Evolutionary conservation across 108 stramenopile genomes (phyloP).

Genomic region (Aurantiochytrium sp.): DNA sequence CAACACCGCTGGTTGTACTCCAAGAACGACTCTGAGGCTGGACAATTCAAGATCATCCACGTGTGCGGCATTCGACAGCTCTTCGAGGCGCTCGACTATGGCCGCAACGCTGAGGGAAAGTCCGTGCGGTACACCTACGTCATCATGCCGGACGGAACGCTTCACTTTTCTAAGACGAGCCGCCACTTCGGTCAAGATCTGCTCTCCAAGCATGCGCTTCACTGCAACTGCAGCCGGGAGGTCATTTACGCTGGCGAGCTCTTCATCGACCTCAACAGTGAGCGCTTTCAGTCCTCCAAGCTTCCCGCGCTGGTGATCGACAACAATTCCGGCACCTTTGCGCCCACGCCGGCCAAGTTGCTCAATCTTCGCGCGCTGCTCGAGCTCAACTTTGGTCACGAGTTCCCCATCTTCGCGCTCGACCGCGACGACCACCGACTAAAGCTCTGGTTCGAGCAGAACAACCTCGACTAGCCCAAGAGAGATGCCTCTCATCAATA

Average conservation of each 20-base stretch:
- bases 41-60: neutral
- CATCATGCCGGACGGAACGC: neutral
- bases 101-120: neutral
- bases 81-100: neutral
- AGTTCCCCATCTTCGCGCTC: constrained; percentile 29
- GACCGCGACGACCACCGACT: constrained; percentile 35
- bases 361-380: constrained; percentile 17
- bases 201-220: constrained; percentile 45
- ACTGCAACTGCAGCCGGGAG: neutral
- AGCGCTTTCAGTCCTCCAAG: neutral
- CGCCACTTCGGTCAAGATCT: constrained; percentile 23
- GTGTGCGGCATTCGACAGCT: constrained; percentile 22
- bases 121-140: constrained; percentile 38
- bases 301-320: constrained; percentile 38
- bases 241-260: constrained; percentile 39
- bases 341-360: constrained; percentile 33
- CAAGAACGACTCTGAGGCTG: constrained; percentile 23
- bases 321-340: constrained; percentile 45
- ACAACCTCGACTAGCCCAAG: neutral
- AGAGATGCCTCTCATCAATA: no score
- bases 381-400: constrained; percentile 37
- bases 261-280: constrained; percentile 33
- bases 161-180: constrained; percentile 37
- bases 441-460: constrained; percentile 15
- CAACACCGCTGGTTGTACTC: constrained; percentile 37